phyloP scores from a whole-genome alignment of 768 basidiomycete genomes.

The Suillus sp. region DNA sequence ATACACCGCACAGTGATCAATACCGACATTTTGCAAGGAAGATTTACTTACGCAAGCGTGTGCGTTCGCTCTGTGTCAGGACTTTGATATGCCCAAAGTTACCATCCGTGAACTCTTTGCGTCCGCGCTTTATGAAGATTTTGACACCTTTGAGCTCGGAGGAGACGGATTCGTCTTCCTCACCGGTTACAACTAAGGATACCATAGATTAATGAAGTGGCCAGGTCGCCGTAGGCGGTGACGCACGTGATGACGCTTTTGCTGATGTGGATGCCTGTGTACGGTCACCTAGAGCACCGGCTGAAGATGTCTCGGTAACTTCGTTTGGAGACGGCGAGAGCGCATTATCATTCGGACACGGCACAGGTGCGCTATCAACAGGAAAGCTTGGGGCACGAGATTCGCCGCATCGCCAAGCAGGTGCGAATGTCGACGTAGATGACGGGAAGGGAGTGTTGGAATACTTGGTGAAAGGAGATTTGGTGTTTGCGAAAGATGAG shows the following conservation, averaged over 20 bases:
- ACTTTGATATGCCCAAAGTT: conserved; percentile 65
- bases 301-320: background rate
- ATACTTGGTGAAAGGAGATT: conserved; percentile 39
- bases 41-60: conserved; percentile 35
- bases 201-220: background rate
- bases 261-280: background rate
- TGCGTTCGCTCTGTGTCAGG: conserved; percentile 41
- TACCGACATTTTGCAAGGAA: conserved; percentile 20
- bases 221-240: background rate
- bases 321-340: conserved; percentile 27
- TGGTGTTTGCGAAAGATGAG: conserved; percentile 39
- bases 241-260: conserved; percentile 25
- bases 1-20: conserved; percentile 24
- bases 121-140: conserved; percentile 45
- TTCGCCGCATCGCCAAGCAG: conserved; percentile 30
- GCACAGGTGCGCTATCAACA: conserved; percentile 8
- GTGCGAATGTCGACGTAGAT: conserved; percentile 21
- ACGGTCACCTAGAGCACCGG: conserved; percentile 1
- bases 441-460: conserved; percentile 26
- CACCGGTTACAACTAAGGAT: conserved; percentile 50
- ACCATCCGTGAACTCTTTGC: conserved; percentile 56
- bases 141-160: conserved; percentile 63
- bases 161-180: conserved; percentile 61
- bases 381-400: conserved; percentile 12
- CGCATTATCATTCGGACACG: conserved; percentile 6